Conservation (phyloP, 768 basidiomycete species). For the Guyanaporus albipodus region DNA sequence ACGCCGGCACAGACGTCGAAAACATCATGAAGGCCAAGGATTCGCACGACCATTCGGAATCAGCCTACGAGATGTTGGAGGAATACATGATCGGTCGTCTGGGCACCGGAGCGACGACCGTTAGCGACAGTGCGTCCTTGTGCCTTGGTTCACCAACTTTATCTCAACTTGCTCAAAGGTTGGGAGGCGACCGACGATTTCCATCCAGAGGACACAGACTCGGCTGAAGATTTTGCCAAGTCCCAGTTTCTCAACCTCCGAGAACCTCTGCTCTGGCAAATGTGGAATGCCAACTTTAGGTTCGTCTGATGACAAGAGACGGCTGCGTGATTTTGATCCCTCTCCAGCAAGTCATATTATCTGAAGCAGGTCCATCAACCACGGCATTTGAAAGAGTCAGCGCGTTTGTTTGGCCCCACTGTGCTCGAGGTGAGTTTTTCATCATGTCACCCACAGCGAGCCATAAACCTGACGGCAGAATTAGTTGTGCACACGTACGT, state of each 20-base stretch:
- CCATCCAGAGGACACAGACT: conserved; percentile 86
- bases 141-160: neutral
- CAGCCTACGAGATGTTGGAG: conserved; percentile 88
- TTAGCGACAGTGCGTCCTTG: conserved; percentile 65
- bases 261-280: conserved; percentile 78
- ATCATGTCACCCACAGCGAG: neutral
- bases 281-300: conserved; percentile 87
- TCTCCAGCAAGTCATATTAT: conserved; percentile 84
- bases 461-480: neutral
- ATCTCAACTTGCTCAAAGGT: conserved; percentile 42
- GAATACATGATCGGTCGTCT: conserved; percentile 85
- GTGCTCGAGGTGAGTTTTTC: conserved; percentile 64
- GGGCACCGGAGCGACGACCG: conserved; percentile 67
- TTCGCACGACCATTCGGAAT: conserved; percentile 86
- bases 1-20: conserved; percentile 83
- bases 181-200: conserved; percentile 92
- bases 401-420: conserved; percentile 80
- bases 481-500: conserved; percentile 76
- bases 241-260: conserved; percentile 90
- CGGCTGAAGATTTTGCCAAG: conserved; percentile 75
- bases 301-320: conserved; percentile 28
- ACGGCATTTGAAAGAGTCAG: conserved; percentile 76
- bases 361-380: conserved; percentile 97
- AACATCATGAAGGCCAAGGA: conserved; percentile 72
- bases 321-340: neutral